phyloP scores from a whole-genome alignment of 768 basidiomycete species.

The Boletus rubroflammeus region DNA sequence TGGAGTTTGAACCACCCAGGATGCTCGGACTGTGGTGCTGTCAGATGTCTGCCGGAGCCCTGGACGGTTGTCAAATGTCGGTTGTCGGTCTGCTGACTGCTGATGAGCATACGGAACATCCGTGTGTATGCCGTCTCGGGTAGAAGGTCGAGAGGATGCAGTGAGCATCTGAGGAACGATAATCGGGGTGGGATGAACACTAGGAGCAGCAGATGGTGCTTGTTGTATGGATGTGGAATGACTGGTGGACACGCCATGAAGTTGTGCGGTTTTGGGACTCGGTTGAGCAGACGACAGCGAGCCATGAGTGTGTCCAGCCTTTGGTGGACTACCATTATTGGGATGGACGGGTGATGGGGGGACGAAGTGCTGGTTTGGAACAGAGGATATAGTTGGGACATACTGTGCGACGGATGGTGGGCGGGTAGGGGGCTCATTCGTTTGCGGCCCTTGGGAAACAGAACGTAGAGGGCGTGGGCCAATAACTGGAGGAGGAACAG shows the following conservation, averaged over 20 bases:
- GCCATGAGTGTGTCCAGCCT: constrained; percentile 8
- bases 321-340: constrained; percentile 14
- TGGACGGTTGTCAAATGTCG: constrained; percentile 2
- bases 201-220: constrained; percentile 15
- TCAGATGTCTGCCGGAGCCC: constrained; percentile 17
- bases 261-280: constrained; percentile 23
- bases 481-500: constrained; percentile 20
- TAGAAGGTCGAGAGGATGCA: constrained; percentile 27
- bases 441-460: constrained; percentile 23
- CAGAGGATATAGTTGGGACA: constrained; percentile 1
- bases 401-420: constrained; percentile 23
- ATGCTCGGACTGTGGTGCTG: constrained; percentile 24
- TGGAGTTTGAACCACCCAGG: constrained; percentile 33
- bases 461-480: constrained; percentile 31
- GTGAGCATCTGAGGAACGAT: constrained; percentile 16
- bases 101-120: constrained; percentile 7
- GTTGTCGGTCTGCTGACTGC: constrained; percentile 13
- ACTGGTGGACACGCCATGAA: constrained; percentile 11
- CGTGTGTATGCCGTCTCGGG: constrained; percentile 20
- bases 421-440: constrained; percentile 24
- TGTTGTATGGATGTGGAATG: constrained; percentile 14
- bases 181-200: constrained; percentile 22
- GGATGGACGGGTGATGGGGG: constrained; percentile 21
- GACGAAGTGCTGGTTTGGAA: constrained; percentile 14
- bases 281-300: constrained; percentile 19